Base-by-base conservation (phyloP, 352 stramenopile genomes). In the Albugo candida region DNA sequence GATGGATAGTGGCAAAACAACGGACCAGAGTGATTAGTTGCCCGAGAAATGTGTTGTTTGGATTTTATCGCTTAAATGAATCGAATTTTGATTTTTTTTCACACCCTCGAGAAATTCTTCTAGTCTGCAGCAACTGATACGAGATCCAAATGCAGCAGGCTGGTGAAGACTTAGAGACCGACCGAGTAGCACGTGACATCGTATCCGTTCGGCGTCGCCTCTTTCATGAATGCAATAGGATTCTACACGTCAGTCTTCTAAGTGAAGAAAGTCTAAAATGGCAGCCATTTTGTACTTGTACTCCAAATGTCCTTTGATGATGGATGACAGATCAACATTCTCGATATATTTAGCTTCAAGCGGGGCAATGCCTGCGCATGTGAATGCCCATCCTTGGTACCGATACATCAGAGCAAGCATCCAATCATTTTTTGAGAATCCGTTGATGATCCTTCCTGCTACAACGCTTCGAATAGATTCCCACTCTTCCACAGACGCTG, bases 351-450 rank as follows among this genome's bases (percentile, higher is more conserved):
- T 36, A 39, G 80, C 70, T 13, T 84, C 56, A 36, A 88, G 63
- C 11, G 78, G 64, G 0, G 59, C 51, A 17, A 91, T 84, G 6
- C 78, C 78, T 2, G 78, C 75, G 6, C 75, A 83, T 55, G 85
- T 76, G 12, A 91, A 47, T 14, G 75, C 58, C 76, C 70, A 91
- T 20, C 73, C 71, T 42, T 92, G 76, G 45, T 86, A 86, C 10
- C 83, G 69, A 53, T 94, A 96, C 65, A 96, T 86, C 36, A 95
- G 59, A 14, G 70, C 73, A 17, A 96, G 65, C 70, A 95, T 93
- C 66, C 76, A 87, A 63, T 96, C 85, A 41, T 86, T 83, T 19
- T 80, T 67, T 0, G 69, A 89, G 55, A 86, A 96, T 14, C 82
- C 81, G 54, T 96, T 96, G 55, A 96, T 85, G 0, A 94, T 51